Conservation (phyloP, 2,329 filamentous ascomycete genomes). For the Neoscytalidium dimidiatum region DNA sequence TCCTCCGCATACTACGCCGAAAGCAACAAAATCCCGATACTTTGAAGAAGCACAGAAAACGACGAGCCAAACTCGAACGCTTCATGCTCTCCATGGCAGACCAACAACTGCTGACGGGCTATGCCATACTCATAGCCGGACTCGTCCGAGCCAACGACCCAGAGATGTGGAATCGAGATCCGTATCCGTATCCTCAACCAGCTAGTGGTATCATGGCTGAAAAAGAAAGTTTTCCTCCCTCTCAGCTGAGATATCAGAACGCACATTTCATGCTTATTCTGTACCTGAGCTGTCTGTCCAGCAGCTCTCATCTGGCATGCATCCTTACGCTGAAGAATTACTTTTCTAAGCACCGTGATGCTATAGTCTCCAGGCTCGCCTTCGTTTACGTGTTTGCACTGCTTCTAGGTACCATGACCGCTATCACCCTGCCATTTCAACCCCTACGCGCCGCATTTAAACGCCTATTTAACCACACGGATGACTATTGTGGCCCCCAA, state of each 20-base stretch:
- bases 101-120: conserved; percentile 36
- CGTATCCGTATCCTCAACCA: background rate
- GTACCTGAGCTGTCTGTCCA: conserved; percentile 34
- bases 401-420: conserved; percentile 23
- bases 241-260: background rate
- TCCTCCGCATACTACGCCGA: background rate
- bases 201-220: background rate
- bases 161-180: background rate
- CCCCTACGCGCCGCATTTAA: background rate
- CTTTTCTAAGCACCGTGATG: conserved; percentile 32
- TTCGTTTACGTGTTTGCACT: conserved; percentile 31
- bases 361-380: conserved; percentile 31
- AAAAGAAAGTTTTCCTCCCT: background rate
- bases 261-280: conserved; percentile 25
- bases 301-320: conserved; percentile 34
- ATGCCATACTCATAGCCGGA: conserved; percentile 31
- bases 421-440: background rate
- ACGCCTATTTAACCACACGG: background rate
- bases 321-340: conserved; percentile 36
- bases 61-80: conserved; percentile 33
- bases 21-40: conserved; percentile 22
- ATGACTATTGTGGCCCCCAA: background rate
- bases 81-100: conserved; percentile 34
- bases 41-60: conserved; percentile 34
- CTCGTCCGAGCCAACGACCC: conserved; percentile 25